These are phyloP conservation scores for Plantago rigida DNA, from an alignment of 305 asterid species.

Conservation along the genomic window DNA sequence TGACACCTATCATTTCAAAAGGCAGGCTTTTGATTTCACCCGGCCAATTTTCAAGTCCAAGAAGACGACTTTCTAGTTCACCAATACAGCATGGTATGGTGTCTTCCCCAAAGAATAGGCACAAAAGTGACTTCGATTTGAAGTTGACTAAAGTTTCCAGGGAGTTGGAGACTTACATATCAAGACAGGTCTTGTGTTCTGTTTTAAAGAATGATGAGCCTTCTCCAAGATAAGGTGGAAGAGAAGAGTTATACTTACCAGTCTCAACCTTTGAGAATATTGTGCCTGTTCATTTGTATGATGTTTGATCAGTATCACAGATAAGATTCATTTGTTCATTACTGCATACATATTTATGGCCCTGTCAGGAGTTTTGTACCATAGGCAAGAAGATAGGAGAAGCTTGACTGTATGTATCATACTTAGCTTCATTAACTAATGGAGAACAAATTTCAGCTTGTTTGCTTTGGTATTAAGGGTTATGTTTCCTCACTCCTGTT, in stretches of 20 bases:
- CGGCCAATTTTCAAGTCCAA: conserved; percentile 61
- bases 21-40: conserved; percentile 43
- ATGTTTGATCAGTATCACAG: conserved; percentile 19
- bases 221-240: conserved; percentile 38
- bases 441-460: neutral
- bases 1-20: conserved; percentile 34
- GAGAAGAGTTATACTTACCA: conserved; percentile 4
- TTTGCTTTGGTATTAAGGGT: neutral
- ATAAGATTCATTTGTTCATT: conserved; percentile 18
- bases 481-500: too few species aligned
- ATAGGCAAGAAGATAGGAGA: conserved; percentile 18
- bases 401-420: conserved; percentile 24
- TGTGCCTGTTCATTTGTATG: conserved; percentile 24
- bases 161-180: conserved; percentile 69
- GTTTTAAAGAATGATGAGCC: conserved; percentile 47
- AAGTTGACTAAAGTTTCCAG: conserved; percentile 63
- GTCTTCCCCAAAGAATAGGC: conserved; percentile 48
- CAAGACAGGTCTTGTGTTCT: conserved; percentile 64
- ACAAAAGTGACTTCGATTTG: conserved; percentile 65
- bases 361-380: neutral
- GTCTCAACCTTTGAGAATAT: conserved; percentile 48
- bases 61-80: conserved; percentile 68
- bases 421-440: conserved; percentile 1
- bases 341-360: conserved; percentile 14
- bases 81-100: conserved; percentile 35